These are phyloP conservation scores for Lasiosphaeria miniovina DNA, from an alignment of 495 filamentous ascomycete species.

Conservation along the genomic window DNA sequence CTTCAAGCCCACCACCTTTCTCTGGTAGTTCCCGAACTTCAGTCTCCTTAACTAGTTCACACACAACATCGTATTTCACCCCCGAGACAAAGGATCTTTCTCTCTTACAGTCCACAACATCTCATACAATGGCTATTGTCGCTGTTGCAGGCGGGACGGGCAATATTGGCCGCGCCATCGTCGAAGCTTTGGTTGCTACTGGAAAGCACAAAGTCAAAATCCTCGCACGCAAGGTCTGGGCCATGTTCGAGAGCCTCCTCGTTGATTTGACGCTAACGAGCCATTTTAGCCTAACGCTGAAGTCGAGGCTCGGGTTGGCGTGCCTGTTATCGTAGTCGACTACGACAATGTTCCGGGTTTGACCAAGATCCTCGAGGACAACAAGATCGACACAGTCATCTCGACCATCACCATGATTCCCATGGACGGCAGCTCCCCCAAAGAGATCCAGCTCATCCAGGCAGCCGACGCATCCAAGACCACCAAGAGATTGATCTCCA, in stretches of 20 bases:
- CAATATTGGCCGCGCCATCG: conserved; percentile 49
- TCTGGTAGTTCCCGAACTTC: no score
- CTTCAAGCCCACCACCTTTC: no score
- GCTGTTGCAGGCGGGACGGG: conserved; percentile 56
- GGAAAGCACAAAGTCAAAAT: conserved; percentile 44
- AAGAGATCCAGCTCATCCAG: conserved; percentile 43
- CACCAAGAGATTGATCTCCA: conserved; percentile 49
- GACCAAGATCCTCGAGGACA: conserved; percentile 39
- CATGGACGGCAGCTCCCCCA: conserved; percentile 11
- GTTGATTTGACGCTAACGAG: no score
- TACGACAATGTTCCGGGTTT: conserved; percentile 43
- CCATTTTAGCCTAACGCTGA: conserved; percentile 15
- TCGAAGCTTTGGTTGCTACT: conserved; percentile 41
- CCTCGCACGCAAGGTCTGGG: conserved; percentile 37
- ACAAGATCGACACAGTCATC: conserved; percentile 52
- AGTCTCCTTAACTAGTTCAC: no score
- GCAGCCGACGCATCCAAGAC: conserved; percentile 45
- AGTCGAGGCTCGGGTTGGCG: conserved; percentile 19
- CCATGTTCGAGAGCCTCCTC: no score
- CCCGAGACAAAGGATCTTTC: neutral
- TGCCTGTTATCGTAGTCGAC: conserved; percentile 33
- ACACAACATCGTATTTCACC: no score
- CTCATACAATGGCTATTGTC: conserved; percentile 40
- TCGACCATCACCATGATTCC: conserved; percentile 41
- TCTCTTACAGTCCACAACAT: neutral